Percentiles rank a stretch among this genome's conserved stretches.
Evolutionary conservation across 306 rosid species (phyloP).

Genomic region (Cucumis cinereus): DNA sequence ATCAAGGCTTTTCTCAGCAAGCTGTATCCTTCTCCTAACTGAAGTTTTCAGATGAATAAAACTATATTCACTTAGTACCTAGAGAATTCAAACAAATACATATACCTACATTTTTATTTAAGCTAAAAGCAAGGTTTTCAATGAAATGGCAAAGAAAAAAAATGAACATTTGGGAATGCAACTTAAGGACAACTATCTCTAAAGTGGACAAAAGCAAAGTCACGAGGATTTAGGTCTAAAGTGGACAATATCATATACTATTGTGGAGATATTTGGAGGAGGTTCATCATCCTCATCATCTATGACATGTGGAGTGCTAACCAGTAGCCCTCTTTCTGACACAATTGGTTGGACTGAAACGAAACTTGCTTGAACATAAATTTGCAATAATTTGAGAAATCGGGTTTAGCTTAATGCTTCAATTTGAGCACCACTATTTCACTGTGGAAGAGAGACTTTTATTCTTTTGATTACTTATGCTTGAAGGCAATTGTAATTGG

Average conservation of each 20-base stretch:
- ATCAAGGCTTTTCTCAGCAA: conserved; percentile 49
- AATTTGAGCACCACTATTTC: neutral
- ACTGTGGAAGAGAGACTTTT: neutral
- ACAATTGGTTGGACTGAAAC: neutral
- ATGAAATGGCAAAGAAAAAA: neutral
- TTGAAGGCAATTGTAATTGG: neutral
- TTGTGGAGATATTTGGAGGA: no score
- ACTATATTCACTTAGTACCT: neutral
- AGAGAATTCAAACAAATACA: conserved; percentile 1
- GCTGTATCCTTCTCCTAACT: conserved; percentile 67
- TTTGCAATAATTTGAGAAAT: neutral
- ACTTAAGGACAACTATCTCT: no score
- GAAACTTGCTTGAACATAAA: neutral
- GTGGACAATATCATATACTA: no score
- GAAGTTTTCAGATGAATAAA: conserved; percentile 17
- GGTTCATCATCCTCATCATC: no score
- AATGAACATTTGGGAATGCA: no score
- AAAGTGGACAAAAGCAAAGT: no score
- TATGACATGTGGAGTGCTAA: neutral
- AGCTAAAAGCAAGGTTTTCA: neutral
- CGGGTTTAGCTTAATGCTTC: neutral
- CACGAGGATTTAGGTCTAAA: no score
- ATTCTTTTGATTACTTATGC: neutral
- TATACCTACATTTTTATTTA: neutral
- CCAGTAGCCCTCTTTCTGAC: neutral